Evolutionary conservation across 805 yeast genomes (phyloP).

Genomic region (Candida golubevii): DNA sequence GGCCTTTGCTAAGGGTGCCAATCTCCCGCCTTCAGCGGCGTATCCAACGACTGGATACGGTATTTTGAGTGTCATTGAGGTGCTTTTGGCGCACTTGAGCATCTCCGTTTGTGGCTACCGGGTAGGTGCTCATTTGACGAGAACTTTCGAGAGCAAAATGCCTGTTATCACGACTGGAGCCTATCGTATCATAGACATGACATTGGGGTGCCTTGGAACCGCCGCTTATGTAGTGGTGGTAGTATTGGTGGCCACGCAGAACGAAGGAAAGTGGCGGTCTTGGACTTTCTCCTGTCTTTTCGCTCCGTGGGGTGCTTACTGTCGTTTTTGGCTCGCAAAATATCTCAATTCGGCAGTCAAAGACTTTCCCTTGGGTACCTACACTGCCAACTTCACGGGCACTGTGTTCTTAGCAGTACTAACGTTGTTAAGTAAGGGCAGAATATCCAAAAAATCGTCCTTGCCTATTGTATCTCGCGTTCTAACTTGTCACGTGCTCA

Average conservation of each 20-base stretch:
- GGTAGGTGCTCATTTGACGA: slow-evolving; percentile 52
- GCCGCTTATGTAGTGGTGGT: slow-evolving; percentile 28
- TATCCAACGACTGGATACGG: slow-evolving; percentile 73
- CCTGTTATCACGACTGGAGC: slow-evolving; percentile 16
- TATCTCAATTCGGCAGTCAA: slow-evolving; percentile 39
- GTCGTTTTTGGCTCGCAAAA: slow-evolving; percentile 53
- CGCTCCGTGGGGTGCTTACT: slow-evolving; percentile 66
- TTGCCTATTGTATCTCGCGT: slow-evolving; percentile 25
- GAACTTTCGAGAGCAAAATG: slow-evolving; percentile 21
- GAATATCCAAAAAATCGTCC: slow-evolving; percentile 13
- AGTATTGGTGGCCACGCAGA: slow-evolving; percentile 38
- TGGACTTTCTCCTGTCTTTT: slow-evolving; percentile 70
- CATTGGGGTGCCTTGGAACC: slow-evolving; percentile 22
- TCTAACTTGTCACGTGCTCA: slow-evolving; percentile 47
- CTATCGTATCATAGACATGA: slow-evolving; percentile 21
- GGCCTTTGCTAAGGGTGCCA: slow-evolving; percentile 46
- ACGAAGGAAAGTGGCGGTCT: slow-evolving; percentile 46
- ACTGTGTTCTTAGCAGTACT: slow-evolving; percentile 42
- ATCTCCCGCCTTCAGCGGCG: slow-evolving; percentile 24
- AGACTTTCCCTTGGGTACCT: slow-evolving; percentile 54
- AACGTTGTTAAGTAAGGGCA: slow-evolving; percentile 44
- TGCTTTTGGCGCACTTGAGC: slow-evolving; percentile 53
- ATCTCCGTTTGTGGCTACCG: slow-evolving; percentile 57
- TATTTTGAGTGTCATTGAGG: slow-evolving; percentile 68
- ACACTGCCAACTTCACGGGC: slow-evolving; percentile 46